phyloP scores from a whole-genome alignment of 257 asterid genomes.

The Anisodus acutangulus region DNA sequence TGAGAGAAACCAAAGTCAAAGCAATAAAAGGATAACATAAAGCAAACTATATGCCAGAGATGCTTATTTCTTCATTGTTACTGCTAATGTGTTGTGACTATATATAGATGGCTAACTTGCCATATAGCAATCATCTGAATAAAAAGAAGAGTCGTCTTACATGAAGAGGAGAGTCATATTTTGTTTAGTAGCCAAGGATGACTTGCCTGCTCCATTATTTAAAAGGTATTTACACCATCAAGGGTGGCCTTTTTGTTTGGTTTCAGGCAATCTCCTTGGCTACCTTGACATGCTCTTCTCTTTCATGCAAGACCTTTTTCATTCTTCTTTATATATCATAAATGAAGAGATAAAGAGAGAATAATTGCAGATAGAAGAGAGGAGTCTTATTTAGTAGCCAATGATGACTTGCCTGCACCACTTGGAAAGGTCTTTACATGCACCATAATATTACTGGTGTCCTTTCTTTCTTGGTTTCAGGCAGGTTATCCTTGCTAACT shows the following conservation, averaged over 20 bases:
- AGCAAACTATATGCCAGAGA: background rate
- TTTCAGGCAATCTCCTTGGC: constrained; percentile 14
- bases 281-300: constrained; percentile 23
- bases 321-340: background rate
- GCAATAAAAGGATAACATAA: background rate
- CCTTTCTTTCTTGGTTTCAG: background rate
- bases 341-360: background rate
- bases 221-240: background rate
- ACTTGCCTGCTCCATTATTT: background rate
- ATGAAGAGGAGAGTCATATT: constrained; percentile 18
- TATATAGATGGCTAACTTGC: background rate
- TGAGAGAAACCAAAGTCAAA: background rate
- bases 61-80: background rate
- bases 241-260: background rate
- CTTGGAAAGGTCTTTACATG: background rate
- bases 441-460: background rate
- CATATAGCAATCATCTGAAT: background rate
- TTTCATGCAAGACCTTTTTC: background rate
- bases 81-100: background rate
- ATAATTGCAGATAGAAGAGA: background rate
- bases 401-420: constrained; percentile 18
- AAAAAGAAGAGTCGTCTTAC: background rate
- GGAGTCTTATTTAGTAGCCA: constrained; percentile 11
- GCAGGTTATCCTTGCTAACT: constrained; percentile 25
- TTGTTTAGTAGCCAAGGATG: constrained; percentile 22